A percentile compares a stretch with the other conserved stretches of the same genome.
Evolutionary conservation across 73 alveolate genomes (phyloP).

Genomic region (Paramecium pentaurelia): DNA sequence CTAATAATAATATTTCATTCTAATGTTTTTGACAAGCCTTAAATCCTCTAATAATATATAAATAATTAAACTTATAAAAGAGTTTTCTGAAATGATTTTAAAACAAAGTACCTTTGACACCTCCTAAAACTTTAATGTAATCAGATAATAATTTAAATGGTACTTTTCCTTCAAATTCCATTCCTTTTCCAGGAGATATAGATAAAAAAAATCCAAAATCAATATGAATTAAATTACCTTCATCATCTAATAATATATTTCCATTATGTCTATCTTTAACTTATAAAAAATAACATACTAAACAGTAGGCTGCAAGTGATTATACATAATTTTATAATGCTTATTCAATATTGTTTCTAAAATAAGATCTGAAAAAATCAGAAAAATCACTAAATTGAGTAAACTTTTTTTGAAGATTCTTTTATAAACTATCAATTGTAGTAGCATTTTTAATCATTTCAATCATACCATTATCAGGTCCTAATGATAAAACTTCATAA

Average conservation of each 20-base stretch:
- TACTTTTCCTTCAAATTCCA: slow-evolving; percentile 44
- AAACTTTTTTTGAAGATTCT: slow-evolving; percentile 59
- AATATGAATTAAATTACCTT: slow-evolving; percentile 91
- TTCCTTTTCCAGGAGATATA: slow-evolving; percentile 90
- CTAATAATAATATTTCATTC: slow-evolving; percentile 84
- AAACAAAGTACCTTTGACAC: slow-evolving; percentile 68
- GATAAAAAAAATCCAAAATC: slow-evolving; percentile 94
- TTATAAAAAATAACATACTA: slow-evolving; percentile 85
- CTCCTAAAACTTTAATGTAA: slow-evolving; percentile 87
- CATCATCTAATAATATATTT: slow-evolving; percentile 88
- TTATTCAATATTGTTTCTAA: slow-evolving; percentile 55
- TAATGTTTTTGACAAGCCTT: slow-evolving; percentile 87
- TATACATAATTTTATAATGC: slow-evolving; percentile 65
- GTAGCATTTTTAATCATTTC: slow-evolving; percentile 83
- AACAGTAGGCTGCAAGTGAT: slow-evolving; percentile 75
- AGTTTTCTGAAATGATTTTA: slow-evolving; percentile 45
- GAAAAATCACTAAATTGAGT: slow-evolving; percentile 60
- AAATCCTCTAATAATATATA: slow-evolving; percentile 63
- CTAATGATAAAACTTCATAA: slow-evolving; percentile 88
- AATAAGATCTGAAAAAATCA: slow-evolving; percentile 69
- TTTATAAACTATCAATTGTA: slow-evolving; percentile 82
- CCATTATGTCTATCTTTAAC: slow-evolving; percentile 97
- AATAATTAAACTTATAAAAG: slow-evolving; percentile 18
- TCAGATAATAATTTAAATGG: slow-evolving; percentile 52
- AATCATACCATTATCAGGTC: slow-evolving; percentile 83